phyloP scores from a whole-genome alignment of 176 grass and related monocot genomes.

The Oryza glumipatula region DNA sequence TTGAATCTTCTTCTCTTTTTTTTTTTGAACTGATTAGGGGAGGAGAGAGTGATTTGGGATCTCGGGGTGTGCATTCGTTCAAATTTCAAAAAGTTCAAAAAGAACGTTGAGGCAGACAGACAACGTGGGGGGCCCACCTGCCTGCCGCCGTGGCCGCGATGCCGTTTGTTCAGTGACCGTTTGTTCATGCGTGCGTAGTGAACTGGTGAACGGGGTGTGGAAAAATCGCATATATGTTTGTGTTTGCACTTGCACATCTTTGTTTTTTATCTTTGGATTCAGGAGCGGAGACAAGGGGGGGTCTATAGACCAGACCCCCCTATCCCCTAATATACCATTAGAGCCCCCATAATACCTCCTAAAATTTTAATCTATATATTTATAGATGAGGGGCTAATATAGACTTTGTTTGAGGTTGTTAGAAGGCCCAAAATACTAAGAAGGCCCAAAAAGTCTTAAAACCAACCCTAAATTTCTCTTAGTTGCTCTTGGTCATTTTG shows the following conservation, averaged over 20 bases:
- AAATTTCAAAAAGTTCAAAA: background rate
- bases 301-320: too few species aligned
- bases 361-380: too few species aligned
- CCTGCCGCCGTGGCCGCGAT: background rate
- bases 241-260: background rate
- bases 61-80: background rate
- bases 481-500: too few species aligned
- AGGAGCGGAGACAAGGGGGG: too few species aligned
- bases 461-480: too few species aligned
- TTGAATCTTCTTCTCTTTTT: background rate
- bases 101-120: background rate
- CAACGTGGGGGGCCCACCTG: background rate
- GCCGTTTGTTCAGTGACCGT: background rate
- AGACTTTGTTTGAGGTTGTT: too few species aligned
- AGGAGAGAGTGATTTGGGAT: background rate
- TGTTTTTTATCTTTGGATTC: background rate
- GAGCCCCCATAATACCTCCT: too few species aligned
- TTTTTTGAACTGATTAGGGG: background rate
- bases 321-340: too few species aligned
- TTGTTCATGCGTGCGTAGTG: slow-evolving; percentile 5
- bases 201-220: background rate
- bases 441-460: too few species aligned
- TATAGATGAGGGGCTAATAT: too few species aligned
- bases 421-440: too few species aligned
- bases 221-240: background rate